These are phyloP conservation scores for Trichoderma arundinaceum DNA, from an alignment of 2,329 filamentous ascomycete species.

Conservation along the genomic window DNA sequence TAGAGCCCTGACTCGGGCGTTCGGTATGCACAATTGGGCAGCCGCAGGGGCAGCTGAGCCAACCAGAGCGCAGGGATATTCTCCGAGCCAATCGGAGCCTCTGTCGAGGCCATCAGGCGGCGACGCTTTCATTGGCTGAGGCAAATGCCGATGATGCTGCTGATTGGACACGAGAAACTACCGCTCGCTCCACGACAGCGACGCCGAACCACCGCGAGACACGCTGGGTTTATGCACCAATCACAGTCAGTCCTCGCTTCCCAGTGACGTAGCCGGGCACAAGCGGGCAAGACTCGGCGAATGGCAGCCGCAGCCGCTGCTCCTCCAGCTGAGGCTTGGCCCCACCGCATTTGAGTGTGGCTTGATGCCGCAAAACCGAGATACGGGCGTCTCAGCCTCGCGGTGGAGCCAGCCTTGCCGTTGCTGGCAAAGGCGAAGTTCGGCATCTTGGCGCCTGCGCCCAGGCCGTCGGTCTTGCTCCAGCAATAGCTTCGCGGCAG, in stretches of 20 bases:
- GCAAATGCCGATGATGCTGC: too few relatives aligned
- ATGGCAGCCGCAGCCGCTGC: neutral
- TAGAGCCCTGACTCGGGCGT: conserved; percentile 2
- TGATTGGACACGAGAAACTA: neutral
- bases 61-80: neutral
- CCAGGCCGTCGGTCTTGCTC: neutral
- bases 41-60: neutral
- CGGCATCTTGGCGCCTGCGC: neutral
- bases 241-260: neutral
- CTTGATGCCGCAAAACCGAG: conserved; percentile 19
- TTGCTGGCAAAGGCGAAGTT: neutral
- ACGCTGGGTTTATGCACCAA: neutral
- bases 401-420: neutral
- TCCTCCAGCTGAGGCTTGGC: neutral
- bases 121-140: too few relatives aligned
- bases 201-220: conserved; percentile 17
- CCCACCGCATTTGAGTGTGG: neutral
- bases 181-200: neutral
- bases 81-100: neutral
- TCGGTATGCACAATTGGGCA: conserved; percentile 1
- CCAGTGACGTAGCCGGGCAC: neutral
- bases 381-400: conserved; percentile 23
- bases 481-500: neutral
- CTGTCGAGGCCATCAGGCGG: neutral
- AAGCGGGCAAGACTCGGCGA: neutral